A percentile compares a stretch with the other conserved stretches of the same genome.
Conservation (phyloP, 305 asterid species). For the Stenogyne calaminthoides region DNA sequence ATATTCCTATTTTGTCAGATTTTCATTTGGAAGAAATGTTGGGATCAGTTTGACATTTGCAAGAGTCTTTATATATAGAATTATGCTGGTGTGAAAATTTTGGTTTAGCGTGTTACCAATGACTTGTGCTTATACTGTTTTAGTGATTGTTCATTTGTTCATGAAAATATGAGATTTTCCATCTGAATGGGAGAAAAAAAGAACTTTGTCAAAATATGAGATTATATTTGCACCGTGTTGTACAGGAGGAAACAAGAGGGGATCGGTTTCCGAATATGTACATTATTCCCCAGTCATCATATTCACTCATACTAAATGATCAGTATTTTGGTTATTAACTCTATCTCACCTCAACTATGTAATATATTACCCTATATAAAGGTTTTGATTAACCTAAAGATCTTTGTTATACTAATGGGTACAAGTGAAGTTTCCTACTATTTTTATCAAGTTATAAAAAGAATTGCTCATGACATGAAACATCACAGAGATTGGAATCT, state of each 20-base stretch:
- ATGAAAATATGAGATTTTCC: background rate
- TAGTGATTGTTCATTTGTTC: constrained; percentile 13
- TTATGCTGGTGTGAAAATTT: constrained; percentile 5
- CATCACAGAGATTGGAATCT: too few species aligned
- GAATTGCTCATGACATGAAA: too few species aligned
- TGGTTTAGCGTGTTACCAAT: background rate
- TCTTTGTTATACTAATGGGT: too few species aligned
- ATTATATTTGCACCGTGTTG: background rate
- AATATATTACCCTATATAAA: too few species aligned
- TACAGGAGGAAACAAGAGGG: too few species aligned
- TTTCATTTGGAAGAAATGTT: constrained; percentile 33
- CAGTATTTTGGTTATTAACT: too few species aligned
- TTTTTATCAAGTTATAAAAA: too few species aligned
- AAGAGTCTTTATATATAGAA: constrained; percentile 13
- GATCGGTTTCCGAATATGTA: too few species aligned
- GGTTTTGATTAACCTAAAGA: too few species aligned
- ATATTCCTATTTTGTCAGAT: constrained; percentile 26
- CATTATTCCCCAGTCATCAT: background rate
- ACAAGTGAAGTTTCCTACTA: too few species aligned
- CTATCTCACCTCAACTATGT: too few species aligned
- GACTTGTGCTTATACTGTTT: background rate
- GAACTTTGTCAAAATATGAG: background rate
- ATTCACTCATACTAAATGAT: background rate
- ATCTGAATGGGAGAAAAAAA: background rate
- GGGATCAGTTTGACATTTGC: constrained; percentile 27